A percentile compares a stretch with the other conserved stretches of the same genome.
Evolutionary conservation across 345 rosid genomes (phyloP).

Genomic region (Citrus sp.): DNA sequence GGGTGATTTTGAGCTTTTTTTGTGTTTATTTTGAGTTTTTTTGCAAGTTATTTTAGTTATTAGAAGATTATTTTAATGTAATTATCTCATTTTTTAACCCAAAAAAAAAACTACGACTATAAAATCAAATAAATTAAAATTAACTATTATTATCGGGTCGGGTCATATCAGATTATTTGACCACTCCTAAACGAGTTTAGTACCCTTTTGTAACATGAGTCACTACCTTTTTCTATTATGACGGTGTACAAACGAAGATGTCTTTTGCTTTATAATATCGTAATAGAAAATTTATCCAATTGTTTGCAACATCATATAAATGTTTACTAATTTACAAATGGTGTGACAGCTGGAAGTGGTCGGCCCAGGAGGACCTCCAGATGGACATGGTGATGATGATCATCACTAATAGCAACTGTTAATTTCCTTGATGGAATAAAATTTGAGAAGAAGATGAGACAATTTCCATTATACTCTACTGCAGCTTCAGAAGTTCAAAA

Average conservation of each 20-base stretch:
- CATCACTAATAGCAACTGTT: conserved; percentile 41
- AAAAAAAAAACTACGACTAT: too few relatives aligned
- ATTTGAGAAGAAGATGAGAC: conserved; percentile 30
- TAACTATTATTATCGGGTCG: too few relatives aligned
- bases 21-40: too few relatives aligned
- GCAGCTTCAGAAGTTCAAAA: conserved; percentile 26
- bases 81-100: too few relatives aligned
- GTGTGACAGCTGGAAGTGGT: conserved; percentile 75
- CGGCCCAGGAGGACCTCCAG: conserved; percentile 89
- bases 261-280: too few relatives aligned
- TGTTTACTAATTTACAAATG: conserved; percentile 12
- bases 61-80: too few relatives aligned
- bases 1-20: too few relatives aligned
- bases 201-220: neutral
- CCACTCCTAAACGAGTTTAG: neutral
- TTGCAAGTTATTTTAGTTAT: too few relatives aligned
- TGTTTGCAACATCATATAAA: neutral
- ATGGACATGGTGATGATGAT: conserved; percentile 63
- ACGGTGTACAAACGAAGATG: neutral
- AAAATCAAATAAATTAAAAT: too few relatives aligned
- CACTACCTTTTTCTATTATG: neutral
- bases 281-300: neutral
- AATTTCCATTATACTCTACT: conserved; percentile 28
- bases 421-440: conserved; percentile 29
- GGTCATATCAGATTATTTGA: too few relatives aligned